These are phyloP conservation scores for Trypanosoma lewisi DNA, from an alignment of 208 protist genomes.

Conservation along the genomic window DNA sequence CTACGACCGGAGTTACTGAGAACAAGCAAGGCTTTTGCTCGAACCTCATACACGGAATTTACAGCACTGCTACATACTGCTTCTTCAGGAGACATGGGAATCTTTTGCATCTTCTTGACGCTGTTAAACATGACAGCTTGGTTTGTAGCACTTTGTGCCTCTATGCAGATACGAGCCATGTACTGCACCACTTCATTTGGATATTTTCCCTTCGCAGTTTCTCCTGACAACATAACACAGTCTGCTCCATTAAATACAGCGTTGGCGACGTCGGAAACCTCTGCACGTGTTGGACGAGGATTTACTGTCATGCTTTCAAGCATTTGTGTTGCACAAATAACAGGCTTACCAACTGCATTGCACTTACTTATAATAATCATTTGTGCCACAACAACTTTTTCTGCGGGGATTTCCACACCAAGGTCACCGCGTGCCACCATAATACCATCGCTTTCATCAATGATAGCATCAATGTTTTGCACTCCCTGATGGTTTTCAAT, in stretches of 20 bases:
- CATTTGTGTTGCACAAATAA: conserved; percentile 99
- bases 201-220: conserved; percentile 98
- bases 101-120: conserved; percentile 79
- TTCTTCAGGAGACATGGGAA: conserved; percentile 85
- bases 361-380: conserved; percentile 99
- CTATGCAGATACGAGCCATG: conserved; percentile 93
- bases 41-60: conserved; percentile 91
- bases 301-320: conserved; percentile 97
- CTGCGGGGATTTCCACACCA: conserved; percentile 97
- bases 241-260: conserved; percentile 98
- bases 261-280: conserved; percentile 97
- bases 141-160: conserved; percentile 83
- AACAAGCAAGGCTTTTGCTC: conserved; percentile 89
- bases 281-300: conserved; percentile 98
- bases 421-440: conserved; percentile 99
- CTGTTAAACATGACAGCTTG: conserved; percentile 81
- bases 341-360: conserved; percentile 97
- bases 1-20: conserved; percentile 92
- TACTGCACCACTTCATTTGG: conserved; percentile 95
- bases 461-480: conserved; percentile 98
- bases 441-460: conserved; percentile 95
- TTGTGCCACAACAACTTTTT: conserved; percentile 97
- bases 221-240: conserved; percentile 98
- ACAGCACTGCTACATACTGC: conserved; percentile 93
- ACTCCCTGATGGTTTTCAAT: conserved; percentile 99